Percentiles rank a stretch among this genome's conserved stretches.
Evolutionary conservation across 2,329 filamentous ascomycete species (phyloP).

Genomic region (Aaosphaeria pasadenensis): DNA sequence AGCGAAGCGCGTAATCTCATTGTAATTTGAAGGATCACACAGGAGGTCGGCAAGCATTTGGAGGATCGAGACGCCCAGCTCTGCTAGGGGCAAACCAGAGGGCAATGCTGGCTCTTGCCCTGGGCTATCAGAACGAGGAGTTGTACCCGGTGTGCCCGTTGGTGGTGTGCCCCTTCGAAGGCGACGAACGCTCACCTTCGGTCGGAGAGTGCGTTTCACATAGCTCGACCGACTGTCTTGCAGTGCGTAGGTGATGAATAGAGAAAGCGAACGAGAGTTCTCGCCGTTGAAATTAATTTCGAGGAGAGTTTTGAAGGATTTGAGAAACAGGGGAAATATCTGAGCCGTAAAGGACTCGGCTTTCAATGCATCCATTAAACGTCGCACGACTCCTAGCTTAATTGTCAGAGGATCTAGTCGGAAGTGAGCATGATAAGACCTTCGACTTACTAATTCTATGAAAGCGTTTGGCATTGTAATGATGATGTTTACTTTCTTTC

Average conservation of each 20-base stretch:
- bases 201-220: conserved; percentile 30
- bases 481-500: conserved; percentile 83
- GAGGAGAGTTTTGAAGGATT: conserved; percentile 75
- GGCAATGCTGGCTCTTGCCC: conserved; percentile 14
- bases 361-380: conserved; percentile 85
- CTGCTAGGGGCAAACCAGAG: conserved; percentile 54
- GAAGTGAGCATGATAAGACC: neutral
- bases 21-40: conserved; percentile 67
- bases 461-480: conserved; percentile 85
- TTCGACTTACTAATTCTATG: conserved; percentile 77
- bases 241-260: conserved; percentile 91
- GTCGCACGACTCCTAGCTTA: conserved; percentile 75
- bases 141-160: conserved; percentile 23
- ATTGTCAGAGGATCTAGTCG: conserved; percentile 12
- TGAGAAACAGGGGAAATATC: conserved; percentile 72
- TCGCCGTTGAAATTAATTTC: conserved; percentile 79
- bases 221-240: conserved; percentile 58
- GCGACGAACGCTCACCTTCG: conserved; percentile 31
- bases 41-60: conserved; percentile 75
- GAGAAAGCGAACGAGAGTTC: conserved; percentile 78
- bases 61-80: conserved; percentile 72
- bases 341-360: conserved; percentile 72
- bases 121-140: conserved; percentile 31
- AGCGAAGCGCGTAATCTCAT: conserved; percentile 80
- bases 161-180: conserved; percentile 26